Percentiles rank a stretch among this genome's conserved stretches.
These are phyloP conservation scores for Amauroascus niger DNA, from an alignment of 2,329 filamentous ascomycete genomes.

Conservation along the genomic window DNA sequence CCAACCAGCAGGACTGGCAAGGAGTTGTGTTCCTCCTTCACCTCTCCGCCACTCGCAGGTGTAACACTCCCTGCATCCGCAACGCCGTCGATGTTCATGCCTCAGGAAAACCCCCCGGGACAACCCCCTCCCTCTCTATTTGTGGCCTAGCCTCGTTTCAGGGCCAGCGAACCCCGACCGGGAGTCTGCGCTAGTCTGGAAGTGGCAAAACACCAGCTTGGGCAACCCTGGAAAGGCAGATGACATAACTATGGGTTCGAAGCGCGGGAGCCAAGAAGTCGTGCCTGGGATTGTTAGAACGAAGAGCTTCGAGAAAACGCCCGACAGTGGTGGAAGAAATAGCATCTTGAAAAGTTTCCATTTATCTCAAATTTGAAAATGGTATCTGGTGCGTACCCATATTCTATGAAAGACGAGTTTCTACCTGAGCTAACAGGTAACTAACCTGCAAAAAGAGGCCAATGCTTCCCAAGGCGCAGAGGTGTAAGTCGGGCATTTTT, in stretches of 20 bases:
- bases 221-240: too few relatives aligned
- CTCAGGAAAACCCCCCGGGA: neutral
- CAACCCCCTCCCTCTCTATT: too few relatives aligned
- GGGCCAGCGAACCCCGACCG: neutral
- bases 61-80: neutral
- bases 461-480: conserved; percentile 12
- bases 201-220: neutral
- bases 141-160: conserved; percentile 4
- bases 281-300: neutral
- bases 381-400: conserved; percentile 4
- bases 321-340: neutral
- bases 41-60: conserved; percentile 1
- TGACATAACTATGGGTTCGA: neutral
- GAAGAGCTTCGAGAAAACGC: too few relatives aligned
- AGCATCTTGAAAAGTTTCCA: neutral
- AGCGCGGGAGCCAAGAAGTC: neutral
- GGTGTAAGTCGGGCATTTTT: conserved; percentile 15
- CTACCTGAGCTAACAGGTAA: neutral
- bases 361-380: neutral
- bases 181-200: neutral
- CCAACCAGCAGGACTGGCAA: conserved; percentile 1
- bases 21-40: neutral
- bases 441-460: neutral
- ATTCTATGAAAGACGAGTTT: neutral
- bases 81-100: conserved; percentile 1